These are phyloP conservation scores for Heliocybe sulcata DNA, from an alignment of 1,284 basidiomycete species.

Conservation along the genomic window DNA sequence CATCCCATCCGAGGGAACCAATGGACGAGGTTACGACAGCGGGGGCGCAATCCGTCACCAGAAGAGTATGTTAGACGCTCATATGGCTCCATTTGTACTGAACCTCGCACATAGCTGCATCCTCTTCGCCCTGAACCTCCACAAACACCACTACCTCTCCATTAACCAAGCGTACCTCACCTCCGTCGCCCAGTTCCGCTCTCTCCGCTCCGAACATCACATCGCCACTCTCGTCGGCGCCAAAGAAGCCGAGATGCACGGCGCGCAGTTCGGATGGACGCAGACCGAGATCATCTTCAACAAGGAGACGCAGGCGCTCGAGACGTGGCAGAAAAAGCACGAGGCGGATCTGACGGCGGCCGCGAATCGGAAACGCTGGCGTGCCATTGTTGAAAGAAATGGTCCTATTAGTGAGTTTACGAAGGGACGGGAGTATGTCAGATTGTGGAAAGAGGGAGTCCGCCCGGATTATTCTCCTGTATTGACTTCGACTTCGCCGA, in stretches of 20 bases:
- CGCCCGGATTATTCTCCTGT: slow-evolving; percentile 56
- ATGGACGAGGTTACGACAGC: slow-evolving; percentile 77
- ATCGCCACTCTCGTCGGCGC: slow-evolving; percentile 72
- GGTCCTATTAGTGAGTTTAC: slow-evolving; percentile 46
- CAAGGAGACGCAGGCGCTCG: slow-evolving; percentile 56
- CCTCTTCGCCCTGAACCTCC: slow-evolving; percentile 74
- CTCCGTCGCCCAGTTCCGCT: slow-evolving; percentile 81
- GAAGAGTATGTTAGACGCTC: slow-evolving; percentile 71
- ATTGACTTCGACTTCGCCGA: slow-evolving; percentile 26
- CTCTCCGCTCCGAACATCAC: slow-evolving; percentile 81
- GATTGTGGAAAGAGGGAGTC: slow-evolving; percentile 62
- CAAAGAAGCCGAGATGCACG: slow-evolving; percentile 76
- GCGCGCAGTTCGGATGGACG: slow-evolving; percentile 59
- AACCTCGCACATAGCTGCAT: slow-evolving; percentile 53
- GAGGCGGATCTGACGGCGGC: slow-evolving; percentile 51
- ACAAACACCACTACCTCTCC: slow-evolving; percentile 56
- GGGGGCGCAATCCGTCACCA: slow-evolving; percentile 75
- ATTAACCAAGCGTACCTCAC: slow-evolving; percentile 77
- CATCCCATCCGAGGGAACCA: slow-evolving; percentile 50
- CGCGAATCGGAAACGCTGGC: slow-evolving; percentile 70
- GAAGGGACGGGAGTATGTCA: slow-evolving; percentile 60
- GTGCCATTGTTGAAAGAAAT: slow-evolving; percentile 49
- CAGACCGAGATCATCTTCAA: slow-evolving; percentile 55
- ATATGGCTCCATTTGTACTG: background rate
- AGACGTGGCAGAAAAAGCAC: slow-evolving; percentile 48